Evolutionary conservation across 192 early-diverging fungal genomes (phyloP), one percentile per base, ranked within the genome.

Genomic region (Podila verticillata): DNA sequence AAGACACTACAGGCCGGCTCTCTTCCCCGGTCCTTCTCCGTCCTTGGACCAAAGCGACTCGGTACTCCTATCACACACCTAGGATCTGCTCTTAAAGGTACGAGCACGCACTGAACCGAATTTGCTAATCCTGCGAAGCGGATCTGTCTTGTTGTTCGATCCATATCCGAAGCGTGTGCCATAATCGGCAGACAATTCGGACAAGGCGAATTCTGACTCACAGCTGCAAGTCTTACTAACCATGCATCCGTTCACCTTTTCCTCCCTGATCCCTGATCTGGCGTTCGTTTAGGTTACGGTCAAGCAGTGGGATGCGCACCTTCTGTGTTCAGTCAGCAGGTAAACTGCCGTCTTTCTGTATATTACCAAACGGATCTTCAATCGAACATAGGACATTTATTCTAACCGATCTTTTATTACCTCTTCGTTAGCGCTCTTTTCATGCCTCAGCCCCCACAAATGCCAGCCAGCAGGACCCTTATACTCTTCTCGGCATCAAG

Each of bases 401-500:
- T 56, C 20, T 54, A 44, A 44, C 57, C 58, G 66, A 54, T 66
- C 7, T 20, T 28, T 65, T 49, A n/a, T 24, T 39, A 65, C 28
- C 48, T 9, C 30, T 31, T 26, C 20, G 26, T 29, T 70, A 80
- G 77, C 65, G 77, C 19, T 44, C 60, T 56, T 80, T 80, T 44
- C 77, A 80, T 64, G 77, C 77, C 29, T 80, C 77, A 68, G 70
- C 77, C 7, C 70, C 70, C 1, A 59, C 70, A 5, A 58, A 60
- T 7, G 77, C 77, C 19, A 80, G 77, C n/a, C 77, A 80, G 57
- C 77, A 91, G 35, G 95, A 98, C 79, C 91, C 90, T 48, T 99
- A 98, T 84, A 86, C 92, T 20, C 86, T 96, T 12, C 87, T 99
- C 30, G 96, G 96, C 0, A 93, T 98, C 4, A 81, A 84, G 30